Conservation (phyloP, 2,329 filamentous ascomycete species). For the Talaromyces sp. region DNA sequence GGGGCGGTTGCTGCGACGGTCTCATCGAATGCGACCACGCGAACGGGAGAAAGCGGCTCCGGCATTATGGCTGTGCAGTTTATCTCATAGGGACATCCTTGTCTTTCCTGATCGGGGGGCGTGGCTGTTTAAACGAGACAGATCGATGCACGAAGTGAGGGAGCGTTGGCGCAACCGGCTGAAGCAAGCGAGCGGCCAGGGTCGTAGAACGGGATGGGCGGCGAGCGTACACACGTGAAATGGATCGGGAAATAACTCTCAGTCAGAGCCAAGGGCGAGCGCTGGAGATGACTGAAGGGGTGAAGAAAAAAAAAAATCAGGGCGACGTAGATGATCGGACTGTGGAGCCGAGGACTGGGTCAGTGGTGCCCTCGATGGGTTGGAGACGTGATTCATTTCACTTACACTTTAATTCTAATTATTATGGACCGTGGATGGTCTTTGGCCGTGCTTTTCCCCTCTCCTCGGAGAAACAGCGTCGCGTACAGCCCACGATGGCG, state of each 20-base stretch:
- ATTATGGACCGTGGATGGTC: not conserved
- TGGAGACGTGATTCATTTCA: not conserved
- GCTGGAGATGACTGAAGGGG: not conserved
- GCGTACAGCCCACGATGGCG: not conserved
- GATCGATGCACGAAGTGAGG: not conserved
- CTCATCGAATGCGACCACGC: constrained; percentile 23
- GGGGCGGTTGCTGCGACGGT: constrained; percentile 19
- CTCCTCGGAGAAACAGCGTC: not conserved
- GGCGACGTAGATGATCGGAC: not conserved
- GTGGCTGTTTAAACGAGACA: not conserved
- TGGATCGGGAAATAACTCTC: not conserved
- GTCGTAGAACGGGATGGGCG: not conserved
- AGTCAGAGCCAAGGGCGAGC: not conserved
- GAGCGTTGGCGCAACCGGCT: not conserved
- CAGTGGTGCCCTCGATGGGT: not conserved
- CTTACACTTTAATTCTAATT: not conserved
- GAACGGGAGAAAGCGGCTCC: constrained; percentile 21
- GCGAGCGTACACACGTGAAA: not conserved
- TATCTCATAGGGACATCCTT: not conserved
- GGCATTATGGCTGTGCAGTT: constrained; percentile 16
- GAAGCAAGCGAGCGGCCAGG: not conserved
- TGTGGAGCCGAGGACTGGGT: not conserved
- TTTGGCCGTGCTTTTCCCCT: too few species aligned
- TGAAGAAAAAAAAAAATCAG: not conserved
- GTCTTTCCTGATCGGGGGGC: not conserved